These are phyloP conservation scores for Ophiocordyceps australis DNA, from an alignment of 2,329 filamentous ascomycete genomes.

Conservation along the genomic window DNA sequence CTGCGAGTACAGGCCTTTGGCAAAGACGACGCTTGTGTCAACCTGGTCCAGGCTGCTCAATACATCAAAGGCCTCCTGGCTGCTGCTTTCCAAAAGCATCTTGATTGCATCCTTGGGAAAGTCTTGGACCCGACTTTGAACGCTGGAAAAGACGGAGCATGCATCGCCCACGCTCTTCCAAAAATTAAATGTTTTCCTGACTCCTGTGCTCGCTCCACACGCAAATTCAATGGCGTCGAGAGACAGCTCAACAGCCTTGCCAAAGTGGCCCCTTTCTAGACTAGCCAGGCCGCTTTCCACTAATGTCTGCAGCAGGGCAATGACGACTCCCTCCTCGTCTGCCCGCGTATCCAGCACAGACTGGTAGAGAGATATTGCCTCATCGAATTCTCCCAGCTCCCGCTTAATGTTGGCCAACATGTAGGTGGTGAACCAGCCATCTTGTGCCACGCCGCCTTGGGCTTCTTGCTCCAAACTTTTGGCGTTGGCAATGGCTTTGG, in stretches of 20 bases:
- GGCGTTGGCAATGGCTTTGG: slow-evolving; percentile 76
- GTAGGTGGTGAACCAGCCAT: slow-evolving; percentile 91
- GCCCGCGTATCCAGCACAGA: slow-evolving; percentile 50
- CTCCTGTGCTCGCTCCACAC: slow-evolving; percentile 40
- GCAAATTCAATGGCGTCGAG: slow-evolving; percentile 46
- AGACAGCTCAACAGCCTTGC: slow-evolving; percentile 59
- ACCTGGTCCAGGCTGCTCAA: slow-evolving; percentile 54
- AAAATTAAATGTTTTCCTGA: slow-evolving; percentile 67
- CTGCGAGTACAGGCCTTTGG: slow-evolving; percentile 23
- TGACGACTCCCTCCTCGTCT: slow-evolving; percentile 67
- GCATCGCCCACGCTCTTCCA: slow-evolving; percentile 91
- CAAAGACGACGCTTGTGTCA: slow-evolving; percentile 23
- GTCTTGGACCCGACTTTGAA: slow-evolving; percentile 46
- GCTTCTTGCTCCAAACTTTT: slow-evolving; percentile 51
- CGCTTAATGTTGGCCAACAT: slow-evolving; percentile 92
- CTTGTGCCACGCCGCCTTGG: slow-evolving; percentile 30
- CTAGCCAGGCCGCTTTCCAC: slow-evolving; percentile 65
- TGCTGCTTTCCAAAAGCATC: slow-evolving; percentile 34
- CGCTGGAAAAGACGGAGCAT: slow-evolving; percentile 64
- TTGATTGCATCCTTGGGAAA: slow-evolving; percentile 43
- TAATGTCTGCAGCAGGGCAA: slow-evolving; percentile 76
- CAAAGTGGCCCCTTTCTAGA: slow-evolving; percentile 71
- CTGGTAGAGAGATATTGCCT: slow-evolving; percentile 61
- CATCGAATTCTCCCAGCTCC: slow-evolving; percentile 78
- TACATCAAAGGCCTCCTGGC: slow-evolving; percentile 37